Evolutionary conservation across 352 stramenopile genomes (phyloP).

Genomic region (Phytopythium aichiense): DNA sequence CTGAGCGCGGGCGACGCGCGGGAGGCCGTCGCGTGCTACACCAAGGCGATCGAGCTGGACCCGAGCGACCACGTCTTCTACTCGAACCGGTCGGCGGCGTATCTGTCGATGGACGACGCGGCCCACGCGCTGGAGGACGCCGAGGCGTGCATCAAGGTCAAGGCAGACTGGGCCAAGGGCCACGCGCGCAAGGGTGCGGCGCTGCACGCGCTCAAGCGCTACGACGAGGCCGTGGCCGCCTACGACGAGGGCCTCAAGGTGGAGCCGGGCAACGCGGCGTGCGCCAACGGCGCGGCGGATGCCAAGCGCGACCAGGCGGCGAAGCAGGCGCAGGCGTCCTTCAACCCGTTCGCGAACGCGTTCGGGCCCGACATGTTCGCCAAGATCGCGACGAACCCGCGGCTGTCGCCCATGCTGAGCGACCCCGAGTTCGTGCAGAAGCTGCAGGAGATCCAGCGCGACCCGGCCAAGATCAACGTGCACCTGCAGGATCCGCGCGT

Average conservation of each 20-base stretch:
- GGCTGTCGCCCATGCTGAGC: constrained; percentile 83
- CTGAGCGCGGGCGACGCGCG: constrained; percentile 92
- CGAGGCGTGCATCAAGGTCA: constrained; percentile 93
- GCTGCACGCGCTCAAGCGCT: constrained; percentile 90
- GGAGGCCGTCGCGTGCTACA: constrained; percentile 96
- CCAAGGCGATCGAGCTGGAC: constrained; percentile 95
- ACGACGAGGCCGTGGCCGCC: constrained; percentile 80
- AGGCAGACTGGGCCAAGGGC: constrained; percentile 96
- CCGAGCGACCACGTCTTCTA: constrained; percentile 97
- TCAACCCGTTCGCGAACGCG: constrained; percentile 86
- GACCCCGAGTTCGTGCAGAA: constrained; percentile 90
- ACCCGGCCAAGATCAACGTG: constrained; percentile 73
- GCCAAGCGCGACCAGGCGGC: constrained; percentile 87
- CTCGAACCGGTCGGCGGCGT: constrained; percentile 98
- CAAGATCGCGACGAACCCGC: constrained; percentile 88
- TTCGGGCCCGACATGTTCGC: constrained; percentile 97
- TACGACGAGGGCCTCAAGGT: constrained; percentile 88
- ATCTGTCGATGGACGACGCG: constrained; percentile 92
- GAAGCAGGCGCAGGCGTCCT: constrained; percentile 37
- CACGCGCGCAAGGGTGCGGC: constrained; percentile 97
- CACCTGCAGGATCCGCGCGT: constrained; percentile 81
- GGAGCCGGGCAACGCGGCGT: constrained; percentile 90
- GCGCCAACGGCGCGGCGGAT: constrained; percentile 92
- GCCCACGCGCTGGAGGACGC: constrained; percentile 95
- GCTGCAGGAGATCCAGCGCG: constrained; percentile 69